Conservation (phyloP, 192 early-diverging fungal genomes). For the Backusella tuberculispora region DNA sequence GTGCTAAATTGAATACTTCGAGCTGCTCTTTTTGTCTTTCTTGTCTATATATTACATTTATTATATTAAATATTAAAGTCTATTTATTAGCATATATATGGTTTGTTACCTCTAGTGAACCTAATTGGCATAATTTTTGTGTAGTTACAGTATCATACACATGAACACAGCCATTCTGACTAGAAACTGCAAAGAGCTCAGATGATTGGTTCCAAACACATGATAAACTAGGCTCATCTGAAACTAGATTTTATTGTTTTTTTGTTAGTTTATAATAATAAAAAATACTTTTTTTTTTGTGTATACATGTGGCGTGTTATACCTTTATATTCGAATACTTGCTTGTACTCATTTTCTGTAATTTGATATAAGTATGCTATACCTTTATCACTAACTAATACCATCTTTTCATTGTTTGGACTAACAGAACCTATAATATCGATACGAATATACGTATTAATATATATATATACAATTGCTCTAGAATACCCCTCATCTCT, state of each 20-base stretch:
- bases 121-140: constrained; percentile 76
- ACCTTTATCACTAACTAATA: neutral
- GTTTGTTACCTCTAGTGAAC: neutral
- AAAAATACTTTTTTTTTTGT: neutral
- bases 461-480: too few relatives aligned
- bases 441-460: too few relatives aligned
- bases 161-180: constrained; percentile 88
- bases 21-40: constrained; percentile 69
- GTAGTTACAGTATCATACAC: constrained; percentile 89
- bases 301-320: neutral
- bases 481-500: neutral
- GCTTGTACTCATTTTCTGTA: neutral
- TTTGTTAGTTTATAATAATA: neutral
- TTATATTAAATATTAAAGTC: neutral
- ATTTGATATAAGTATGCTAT: neutral
- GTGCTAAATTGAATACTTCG: constrained; percentile 93
- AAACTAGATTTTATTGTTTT: constrained; percentile 41
- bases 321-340: constrained; percentile 3
- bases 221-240: constrained; percentile 86
- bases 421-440: neutral
- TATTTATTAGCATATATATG: neutral
- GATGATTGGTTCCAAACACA: constrained; percentile 94
- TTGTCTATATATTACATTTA: constrained; percentile 40
- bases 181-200: constrained; percentile 93
- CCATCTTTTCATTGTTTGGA: constrained; percentile 4